Evolutionary conservation across 1,284 basidiomycete genomes (phyloP), one percentile per base, ranked within the genome.

Genomic region (Spongispora temasekensis): DNA sequence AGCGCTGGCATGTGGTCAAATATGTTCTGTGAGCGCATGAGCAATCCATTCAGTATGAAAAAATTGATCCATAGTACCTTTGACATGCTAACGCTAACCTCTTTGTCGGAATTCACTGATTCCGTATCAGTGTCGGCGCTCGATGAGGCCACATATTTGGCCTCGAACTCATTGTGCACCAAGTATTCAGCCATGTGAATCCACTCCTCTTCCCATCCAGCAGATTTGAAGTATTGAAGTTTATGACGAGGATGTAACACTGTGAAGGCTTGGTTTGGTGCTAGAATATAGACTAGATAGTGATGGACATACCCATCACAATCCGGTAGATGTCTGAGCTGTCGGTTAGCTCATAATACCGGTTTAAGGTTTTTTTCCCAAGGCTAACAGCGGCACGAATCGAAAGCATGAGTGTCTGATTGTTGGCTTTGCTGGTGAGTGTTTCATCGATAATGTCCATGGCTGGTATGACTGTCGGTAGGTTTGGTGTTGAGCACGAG

Each of bases 261-360:
- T 58, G 46, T 27, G 5, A 25, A 48, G 13, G 23, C 10, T 5
- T 6, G 19, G 37, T 40, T 40, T 40, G 37, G 19, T 40, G 37
- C 31, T 32, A 7, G 31, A 32, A 32, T 32, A 12, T 32, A 6
- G 31, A 32, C 31, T 32, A 32, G 12, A 32, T 12, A 12, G 7
- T 32, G 31, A 7, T 32, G 31, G 6, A 32, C 31, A 7, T n/a
- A 63, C 56, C 31, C 58, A 63, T 65, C 17, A 62, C 52, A 48
- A 63, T 58, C 1, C 6, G 19, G 55, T 65, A 65, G 2, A 61
- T 28, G 2, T 61, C 56, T 9, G 65, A 71, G n/a, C 65, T 46
- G 58, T 77, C 66, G 0, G 66, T 76, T 3, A 65, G 48, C 2
- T 50, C 31, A 53, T 76, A 75, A 56, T 76, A 74, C 23, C 63